Evolutionary conservation across 169 alveolate species (phyloP), one percentile per base, ranked within the genome.

Genomic region (Plasmodium adleri): DNA sequence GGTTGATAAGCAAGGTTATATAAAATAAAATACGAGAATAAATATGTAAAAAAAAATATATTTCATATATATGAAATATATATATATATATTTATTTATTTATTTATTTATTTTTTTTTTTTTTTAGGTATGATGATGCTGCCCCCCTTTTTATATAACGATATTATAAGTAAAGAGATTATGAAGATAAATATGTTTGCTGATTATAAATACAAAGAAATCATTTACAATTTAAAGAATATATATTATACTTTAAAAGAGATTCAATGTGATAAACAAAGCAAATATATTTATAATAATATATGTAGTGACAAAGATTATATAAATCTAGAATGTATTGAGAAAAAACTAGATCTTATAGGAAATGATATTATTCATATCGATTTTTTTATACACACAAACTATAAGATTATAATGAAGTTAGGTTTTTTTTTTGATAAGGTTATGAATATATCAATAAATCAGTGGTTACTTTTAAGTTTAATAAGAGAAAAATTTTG

Each of bases 391-490:
- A 88, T 87, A n/a, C 88, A 91, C 4, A 80, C 90, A 43, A 92
- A 92, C 66, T 67, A 88, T 73, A 92, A 87, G 68, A 76, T 88
- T 26, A 50, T 92, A 50, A 74, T 78, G 88, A 88, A 90, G 59
- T 47, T 92, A 22, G 88, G 93, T 12, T 86, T 89, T 52, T 78
- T 80, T 80, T 92, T 88, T 74, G 95, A 92, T 64, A 74, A 85
- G 22, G 71, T 92, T 63, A 68, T 92, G 92, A 74, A 72, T 56
- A 88, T 90, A 63, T 88, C 95, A 20, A 76, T 91, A 10, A 91
- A 92, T 20, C 94, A 90, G 26, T 94, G 97, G 97, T 88, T 93
- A 28, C 71, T 89, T n/a, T 70, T 93, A n/a, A 91, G 94, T 4
- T 74, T 94, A 32, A 72, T 89, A 54, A 93, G 90, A 43, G 97